Conservation (phyloP, 495 filamentous ascomycete species). For the Astrothelium subdiscretum region DNA sequence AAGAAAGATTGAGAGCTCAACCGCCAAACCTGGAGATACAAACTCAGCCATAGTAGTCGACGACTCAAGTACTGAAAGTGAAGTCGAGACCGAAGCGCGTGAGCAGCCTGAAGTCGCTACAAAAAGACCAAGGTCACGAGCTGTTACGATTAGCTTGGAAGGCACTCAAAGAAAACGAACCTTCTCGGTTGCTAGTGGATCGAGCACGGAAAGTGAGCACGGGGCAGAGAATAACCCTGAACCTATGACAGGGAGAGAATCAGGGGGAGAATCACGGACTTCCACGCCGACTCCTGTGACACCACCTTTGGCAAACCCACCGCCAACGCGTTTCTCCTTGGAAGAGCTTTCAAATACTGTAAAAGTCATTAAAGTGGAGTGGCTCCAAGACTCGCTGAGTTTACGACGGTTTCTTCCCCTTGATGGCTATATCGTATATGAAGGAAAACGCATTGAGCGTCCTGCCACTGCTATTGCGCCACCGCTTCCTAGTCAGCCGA, state of each 20-base stretch:
- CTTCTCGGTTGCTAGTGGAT: neutral
- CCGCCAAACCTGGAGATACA: neutral
- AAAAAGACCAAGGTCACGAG: neutral
- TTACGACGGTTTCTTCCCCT: constrained; percentile 43
- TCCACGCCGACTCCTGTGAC: neutral
- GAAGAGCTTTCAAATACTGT: constrained; percentile 25
- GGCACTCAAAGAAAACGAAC: neutral
- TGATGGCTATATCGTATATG: constrained; percentile 55
- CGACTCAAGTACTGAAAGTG: constrained; percentile 33
- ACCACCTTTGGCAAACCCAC: constrained; percentile 8
- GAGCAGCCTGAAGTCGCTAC: neutral
- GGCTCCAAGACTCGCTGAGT: constrained; percentile 56
- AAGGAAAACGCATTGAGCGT: constrained; percentile 32
- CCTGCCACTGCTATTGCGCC: constrained; percentile 11
- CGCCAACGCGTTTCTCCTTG: neutral
- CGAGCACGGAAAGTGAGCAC: neutral
- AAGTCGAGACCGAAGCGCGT: constrained; percentile 9
- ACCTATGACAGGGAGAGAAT: neutral
- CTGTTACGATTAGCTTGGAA: neutral
- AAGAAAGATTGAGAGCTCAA: constrained; percentile 17
- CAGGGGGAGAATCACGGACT: neutral
- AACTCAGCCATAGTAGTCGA: constrained; percentile 18
- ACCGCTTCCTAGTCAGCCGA: neutral
- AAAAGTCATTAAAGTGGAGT: constrained; percentile 61
- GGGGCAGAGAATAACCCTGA: constrained; percentile 16